A percentile compares a stretch with the other conserved stretches of the same genome.
phyloP scores from a whole-genome alignment of 495 filamentous ascomycete genomes.

The Neurospora sp. region DNA sequence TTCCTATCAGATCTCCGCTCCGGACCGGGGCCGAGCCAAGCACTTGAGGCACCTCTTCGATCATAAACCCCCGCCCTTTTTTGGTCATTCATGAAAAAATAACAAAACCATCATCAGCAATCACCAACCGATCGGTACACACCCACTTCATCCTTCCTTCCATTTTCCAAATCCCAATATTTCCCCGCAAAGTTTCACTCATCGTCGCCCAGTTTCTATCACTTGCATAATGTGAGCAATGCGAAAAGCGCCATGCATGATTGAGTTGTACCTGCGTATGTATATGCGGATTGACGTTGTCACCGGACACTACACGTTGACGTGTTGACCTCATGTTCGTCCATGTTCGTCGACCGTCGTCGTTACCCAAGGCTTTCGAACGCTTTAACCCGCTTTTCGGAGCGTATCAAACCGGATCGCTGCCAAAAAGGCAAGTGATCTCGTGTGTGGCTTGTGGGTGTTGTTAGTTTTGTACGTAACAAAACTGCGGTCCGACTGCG shows the following conservation, averaged over 20 bases:
- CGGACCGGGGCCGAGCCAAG: neutral
- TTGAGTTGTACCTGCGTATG: neutral
- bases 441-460: neutral
- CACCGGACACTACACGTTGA: neutral
- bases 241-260: neutral
- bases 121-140: neutral
- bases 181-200: neutral
- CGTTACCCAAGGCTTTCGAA: too few species aligned
- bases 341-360: too few species aligned
- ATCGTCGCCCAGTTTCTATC: neutral
- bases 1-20: neutral
- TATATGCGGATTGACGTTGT: neutral
- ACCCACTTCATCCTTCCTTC: neutral
- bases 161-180: neutral
- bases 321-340: neutral
- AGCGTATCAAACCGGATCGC: too few species aligned
- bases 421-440: neutral
- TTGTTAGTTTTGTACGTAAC: neutral
- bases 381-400: too few species aligned
- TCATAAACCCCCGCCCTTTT: neutral
- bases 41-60: too few species aligned
- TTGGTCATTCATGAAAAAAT: neutral
- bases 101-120: neutral
- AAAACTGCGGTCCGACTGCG: neutral
- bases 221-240: neutral